phyloP scores from a whole-genome alignment of 805 yeast species.

The Dipodascus geniculatus region DNA sequence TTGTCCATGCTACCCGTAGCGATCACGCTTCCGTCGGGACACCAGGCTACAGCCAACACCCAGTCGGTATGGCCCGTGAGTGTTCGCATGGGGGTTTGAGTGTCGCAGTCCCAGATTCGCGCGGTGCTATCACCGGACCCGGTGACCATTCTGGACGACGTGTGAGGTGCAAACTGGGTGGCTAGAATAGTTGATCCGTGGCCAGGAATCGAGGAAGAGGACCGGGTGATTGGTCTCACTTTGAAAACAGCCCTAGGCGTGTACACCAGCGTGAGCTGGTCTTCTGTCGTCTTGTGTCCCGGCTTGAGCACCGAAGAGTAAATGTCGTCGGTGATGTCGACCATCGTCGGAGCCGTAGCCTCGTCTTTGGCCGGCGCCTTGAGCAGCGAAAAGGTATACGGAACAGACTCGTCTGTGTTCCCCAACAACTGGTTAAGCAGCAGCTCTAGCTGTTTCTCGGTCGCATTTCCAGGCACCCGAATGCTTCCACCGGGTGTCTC shows the following conservation, averaged over 20 bases:
- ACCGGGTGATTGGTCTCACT: constrained; percentile 81
- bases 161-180: constrained; percentile 86
- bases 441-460: constrained; percentile 79
- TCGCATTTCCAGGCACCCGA: constrained; percentile 83
- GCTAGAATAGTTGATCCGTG: constrained; percentile 91
- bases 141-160: constrained; percentile 74
- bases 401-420: constrained; percentile 64
- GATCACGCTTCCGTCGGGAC: constrained; percentile 80
- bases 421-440: constrained; percentile 70
- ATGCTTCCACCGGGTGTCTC: constrained; percentile 72
- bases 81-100: constrained; percentile 80
- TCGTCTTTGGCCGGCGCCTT: constrained; percentile 26
- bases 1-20: constrained; percentile 97
- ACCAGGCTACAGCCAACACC: constrained; percentile 87
- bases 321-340: constrained; percentile 69
- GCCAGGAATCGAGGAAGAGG: constrained; percentile 87
- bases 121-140: constrained; percentile 97
- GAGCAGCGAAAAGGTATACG: constrained; percentile 71
- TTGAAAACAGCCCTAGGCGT: constrained; percentile 94
- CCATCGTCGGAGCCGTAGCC: constrained; percentile 31
- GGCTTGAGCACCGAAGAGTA: constrained; percentile 79
- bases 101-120: constrained; percentile 91
- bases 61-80: constrained; percentile 80
- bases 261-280: constrained; percentile 76
- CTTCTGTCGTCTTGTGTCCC: constrained; percentile 82